A percentile compares a stretch with the other conserved stretches of the same genome.
Conservation (phyloP, 2,329 filamentous ascomycete genomes). For the Clarireedia paspali region DNA sequence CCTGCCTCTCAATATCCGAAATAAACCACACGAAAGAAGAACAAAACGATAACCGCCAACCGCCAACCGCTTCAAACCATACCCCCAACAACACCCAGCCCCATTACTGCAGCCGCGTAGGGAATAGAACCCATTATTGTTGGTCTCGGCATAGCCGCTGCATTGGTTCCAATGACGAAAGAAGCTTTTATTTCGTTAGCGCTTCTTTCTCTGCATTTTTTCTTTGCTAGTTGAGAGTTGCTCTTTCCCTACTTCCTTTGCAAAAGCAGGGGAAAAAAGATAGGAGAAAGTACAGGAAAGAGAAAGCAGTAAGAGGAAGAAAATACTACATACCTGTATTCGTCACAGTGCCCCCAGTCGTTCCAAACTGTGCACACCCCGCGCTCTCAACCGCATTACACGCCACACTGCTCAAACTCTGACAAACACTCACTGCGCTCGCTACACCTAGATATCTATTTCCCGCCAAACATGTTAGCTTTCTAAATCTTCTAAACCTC, state of each 20-base stretch:
- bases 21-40: too few relatives aligned
- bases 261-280: too few relatives aligned
- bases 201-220: too few relatives aligned
- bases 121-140: constrained; percentile 6
- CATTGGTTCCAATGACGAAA: constrained; percentile 4
- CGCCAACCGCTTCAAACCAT: background rate
- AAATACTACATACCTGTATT: constrained; percentile 1
- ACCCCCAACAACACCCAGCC: constrained; percentile 1
- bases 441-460: constrained; percentile 33
- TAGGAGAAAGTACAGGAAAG: too few relatives aligned
- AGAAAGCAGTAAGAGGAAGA: background rate
- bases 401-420: constrained; percentile 44
- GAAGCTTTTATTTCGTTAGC: background rate
- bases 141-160: background rate
- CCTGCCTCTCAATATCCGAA: too few relatives aligned
- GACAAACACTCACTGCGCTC: constrained; percentile 46
- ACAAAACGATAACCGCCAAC: too few relatives aligned
- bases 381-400: constrained; percentile 33
- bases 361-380: constrained; percentile 26
- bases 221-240: too few relatives aligned
- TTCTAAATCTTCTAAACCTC: too few relatives aligned
- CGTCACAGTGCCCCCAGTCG: constrained; percentile 7
- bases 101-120: constrained; percentile 1
- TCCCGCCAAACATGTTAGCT: too few relatives aligned
- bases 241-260: too few relatives aligned